Evolutionary conservation across 179 eudicot species (phyloP).

Genomic region (Camellia oleifera): DNA sequence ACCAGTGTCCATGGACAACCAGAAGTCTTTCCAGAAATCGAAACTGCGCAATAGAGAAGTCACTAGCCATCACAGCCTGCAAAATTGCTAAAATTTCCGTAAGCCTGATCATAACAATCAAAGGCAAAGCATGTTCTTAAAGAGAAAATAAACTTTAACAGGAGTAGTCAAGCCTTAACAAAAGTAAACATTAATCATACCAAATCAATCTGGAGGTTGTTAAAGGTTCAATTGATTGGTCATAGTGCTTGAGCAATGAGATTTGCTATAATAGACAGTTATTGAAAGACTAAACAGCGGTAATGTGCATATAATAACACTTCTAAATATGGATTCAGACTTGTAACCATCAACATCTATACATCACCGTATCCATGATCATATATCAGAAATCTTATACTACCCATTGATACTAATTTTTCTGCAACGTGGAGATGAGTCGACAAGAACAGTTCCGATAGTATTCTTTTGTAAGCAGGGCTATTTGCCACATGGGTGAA

Average conservation of each 20-base stretch:
- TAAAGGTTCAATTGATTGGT: background rate
- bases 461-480: background rate
- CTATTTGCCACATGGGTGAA: background rate
- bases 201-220: background rate
- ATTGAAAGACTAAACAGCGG: background rate
- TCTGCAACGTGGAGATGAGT: no score
- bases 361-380: background rate
- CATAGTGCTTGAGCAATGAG: background rate
- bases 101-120: constrained; percentile 24
- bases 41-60: constrained; percentile 94
- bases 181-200: background rate
- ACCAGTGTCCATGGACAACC: constrained; percentile 99
- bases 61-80: constrained; percentile 99
- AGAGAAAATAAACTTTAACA: background rate
- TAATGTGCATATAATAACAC: background rate
- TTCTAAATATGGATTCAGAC: background rate
- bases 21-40: constrained; percentile 91
- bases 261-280: background rate
- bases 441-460: background rate
- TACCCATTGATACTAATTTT: no score
- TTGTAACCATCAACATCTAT: background rate
- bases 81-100: constrained; percentile 36
- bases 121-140: constrained; percentile 16
- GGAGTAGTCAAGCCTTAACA: background rate
- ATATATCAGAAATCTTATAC: background rate